phyloP scores from a whole-genome alignment of 2,329 filamentous ascomycete genomes.

The Graphiopsis chlorocephala region DNA sequence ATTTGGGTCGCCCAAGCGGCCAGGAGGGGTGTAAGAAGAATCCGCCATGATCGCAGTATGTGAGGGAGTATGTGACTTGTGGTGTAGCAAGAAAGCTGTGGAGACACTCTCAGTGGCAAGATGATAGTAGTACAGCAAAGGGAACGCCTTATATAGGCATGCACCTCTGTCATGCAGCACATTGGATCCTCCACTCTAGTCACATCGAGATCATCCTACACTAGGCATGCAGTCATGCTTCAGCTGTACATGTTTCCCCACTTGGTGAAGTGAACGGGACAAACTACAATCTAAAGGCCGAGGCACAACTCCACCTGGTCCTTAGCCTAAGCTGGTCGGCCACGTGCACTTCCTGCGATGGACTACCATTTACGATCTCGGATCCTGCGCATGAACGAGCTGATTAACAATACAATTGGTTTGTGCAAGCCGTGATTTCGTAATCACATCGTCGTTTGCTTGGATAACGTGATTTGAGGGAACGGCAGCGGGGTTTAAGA shows the following conservation, averaged over 20 bases:
- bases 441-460: not conserved
- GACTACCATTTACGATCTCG: too few relatives aligned
- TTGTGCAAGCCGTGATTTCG: not conserved
- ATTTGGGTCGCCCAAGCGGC: slow-evolving; percentile 25
- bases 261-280: not conserved
- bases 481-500: not conserved
- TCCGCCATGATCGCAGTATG: not conserved
- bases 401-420: not conserved
- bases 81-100: not conserved
- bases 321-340: not conserved
- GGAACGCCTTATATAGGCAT: not conserved
- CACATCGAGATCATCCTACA: not conserved
- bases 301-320: not conserved
- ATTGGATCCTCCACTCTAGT: not conserved
- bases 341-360: not conserved
- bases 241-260: not conserved
- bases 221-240: not conserved
- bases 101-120: not conserved
- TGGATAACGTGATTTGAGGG: not conserved
- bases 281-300: not conserved
- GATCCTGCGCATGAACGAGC: not conserved
- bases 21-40: slow-evolving; percentile 21
- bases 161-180: not conserved
- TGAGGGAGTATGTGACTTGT: not conserved
- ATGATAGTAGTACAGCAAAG: not conserved